Conservation (phyloP, 2,329 filamentous ascomycete genomes). For the Diaporthe sp. region DNA sequence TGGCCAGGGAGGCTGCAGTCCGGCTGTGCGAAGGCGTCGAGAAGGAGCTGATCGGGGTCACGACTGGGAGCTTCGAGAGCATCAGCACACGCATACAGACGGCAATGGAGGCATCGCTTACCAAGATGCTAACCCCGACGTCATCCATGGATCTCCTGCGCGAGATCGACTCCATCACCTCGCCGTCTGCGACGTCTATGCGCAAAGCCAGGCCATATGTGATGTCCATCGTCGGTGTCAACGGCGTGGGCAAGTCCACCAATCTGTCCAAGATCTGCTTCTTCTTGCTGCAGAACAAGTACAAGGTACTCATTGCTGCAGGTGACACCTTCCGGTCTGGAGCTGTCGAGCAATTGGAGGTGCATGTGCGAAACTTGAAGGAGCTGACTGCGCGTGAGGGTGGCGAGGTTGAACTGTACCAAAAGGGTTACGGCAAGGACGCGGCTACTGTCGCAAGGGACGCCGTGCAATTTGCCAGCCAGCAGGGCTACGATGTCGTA, state of each 20-base stretch:
- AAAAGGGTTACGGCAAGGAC: constrained; percentile 98
- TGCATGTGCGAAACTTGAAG: constrained; percentile 93
- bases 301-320: constrained; percentile 64
- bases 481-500: constrained; percentile 89
- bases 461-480: constrained; percentile 84
- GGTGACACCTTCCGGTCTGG: constrained; percentile 95
- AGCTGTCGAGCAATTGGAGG: constrained; percentile 95
- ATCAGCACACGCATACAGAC: constrained; percentile 86
- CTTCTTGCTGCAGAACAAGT: constrained; percentile 97
- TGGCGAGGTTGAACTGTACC: constrained; percentile 89
- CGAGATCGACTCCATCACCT: constrained; percentile 86
- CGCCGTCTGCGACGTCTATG: constrained; percentile 74
- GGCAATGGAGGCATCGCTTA: constrained; percentile 92
- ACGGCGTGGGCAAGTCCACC: constrained; percentile 98
- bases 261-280: constrained; percentile 98
- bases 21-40: constrained; percentile 93
- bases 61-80: constrained; percentile 91
- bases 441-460: constrained; percentile 96
- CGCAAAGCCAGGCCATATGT: constrained; percentile 86
- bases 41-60: constrained; percentile 88
- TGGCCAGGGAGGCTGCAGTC: constrained; percentile 92
- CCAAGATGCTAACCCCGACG: constrained; percentile 95
- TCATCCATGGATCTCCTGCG: constrained; percentile 94
- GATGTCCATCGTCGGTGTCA: constrained; percentile 98
- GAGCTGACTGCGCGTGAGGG: constrained; percentile 89